phyloP scores from a whole-genome alignment of 805 yeast species.

The Candida patagonica region DNA sequence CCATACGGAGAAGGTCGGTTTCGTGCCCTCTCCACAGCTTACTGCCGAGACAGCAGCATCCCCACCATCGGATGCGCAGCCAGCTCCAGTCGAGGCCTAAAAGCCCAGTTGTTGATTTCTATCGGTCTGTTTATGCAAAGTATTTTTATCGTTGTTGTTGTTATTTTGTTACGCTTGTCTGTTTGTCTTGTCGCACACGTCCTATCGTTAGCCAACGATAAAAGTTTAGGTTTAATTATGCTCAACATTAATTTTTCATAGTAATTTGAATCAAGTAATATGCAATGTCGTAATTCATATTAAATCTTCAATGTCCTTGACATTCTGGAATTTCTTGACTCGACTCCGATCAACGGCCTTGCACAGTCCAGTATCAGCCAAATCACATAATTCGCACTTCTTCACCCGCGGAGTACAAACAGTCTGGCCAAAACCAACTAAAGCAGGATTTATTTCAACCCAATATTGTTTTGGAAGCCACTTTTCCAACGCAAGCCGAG shows the following conservation, averaged over 20 bases:
- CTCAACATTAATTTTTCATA: no score
- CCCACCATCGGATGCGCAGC: no score
- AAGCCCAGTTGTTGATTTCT: no score
- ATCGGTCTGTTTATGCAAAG: no score
- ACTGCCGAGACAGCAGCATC: neutral
- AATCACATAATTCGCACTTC: slow-evolving; percentile 59
- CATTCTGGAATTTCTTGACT: slow-evolving; percentile 3
- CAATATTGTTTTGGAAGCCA: slow-evolving; percentile 72
- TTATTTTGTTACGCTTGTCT: no score
- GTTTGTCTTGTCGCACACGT: no score
- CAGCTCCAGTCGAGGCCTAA: no score
- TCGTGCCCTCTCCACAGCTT: neutral
- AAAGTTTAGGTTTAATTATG: no score
- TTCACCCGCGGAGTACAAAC: slow-evolving; percentile 65
- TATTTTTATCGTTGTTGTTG: no score
- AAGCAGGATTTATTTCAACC: slow-evolving; percentile 74
- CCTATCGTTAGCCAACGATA: no score
- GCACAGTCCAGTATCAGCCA: slow-evolving; percentile 47
- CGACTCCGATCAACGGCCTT: slow-evolving; percentile 10
- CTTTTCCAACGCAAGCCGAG: slow-evolving; percentile 55
- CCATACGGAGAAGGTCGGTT: slow-evolving; percentile 16
- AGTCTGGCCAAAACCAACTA: slow-evolving; percentile 92
- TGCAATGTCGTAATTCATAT: no score
- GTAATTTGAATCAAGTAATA: no score
- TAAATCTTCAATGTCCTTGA: slow-evolving; percentile 9